Percentiles rank a stretch among this genome's conserved stretches.
Evolutionary conservation across 441 rosid genomes (phyloP).

Genomic region (Corymbia citriodora): DNA sequence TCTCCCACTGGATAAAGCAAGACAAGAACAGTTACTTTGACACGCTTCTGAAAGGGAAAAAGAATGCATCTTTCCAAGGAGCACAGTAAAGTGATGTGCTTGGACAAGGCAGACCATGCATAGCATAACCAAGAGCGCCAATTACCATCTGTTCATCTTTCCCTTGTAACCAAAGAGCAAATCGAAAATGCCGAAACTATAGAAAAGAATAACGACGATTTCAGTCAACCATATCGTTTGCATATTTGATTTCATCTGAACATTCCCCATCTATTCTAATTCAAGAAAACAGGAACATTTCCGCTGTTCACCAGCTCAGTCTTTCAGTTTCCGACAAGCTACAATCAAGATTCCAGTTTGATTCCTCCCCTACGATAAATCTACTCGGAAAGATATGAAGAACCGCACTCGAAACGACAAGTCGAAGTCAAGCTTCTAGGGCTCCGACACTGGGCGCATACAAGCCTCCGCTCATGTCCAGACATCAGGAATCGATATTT

Average conservation of each 20-base stretch:
- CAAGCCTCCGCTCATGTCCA: background rate
- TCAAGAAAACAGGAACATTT: background rate
- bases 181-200: background rate
- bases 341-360: background rate
- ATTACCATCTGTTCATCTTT: background rate
- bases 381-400: background rate
- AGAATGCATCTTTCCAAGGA: background rate
- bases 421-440: background rate
- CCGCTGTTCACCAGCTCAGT: background rate
- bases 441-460: background rate
- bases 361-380: background rate
- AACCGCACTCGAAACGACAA: background rate
- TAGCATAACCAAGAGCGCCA: background rate
- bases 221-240: background rate
- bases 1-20: background rate
- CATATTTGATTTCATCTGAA: background rate
- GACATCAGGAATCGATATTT: background rate
- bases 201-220: background rate
- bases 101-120: background rate
- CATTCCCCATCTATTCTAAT: background rate
- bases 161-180: background rate
- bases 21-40: background rate
- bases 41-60: background rate
- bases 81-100: background rate
- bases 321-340: conserved; percentile 2